Conservation (phyloP, 148 eudicot genomes). For the Vaccinium darrowii region DNA sequence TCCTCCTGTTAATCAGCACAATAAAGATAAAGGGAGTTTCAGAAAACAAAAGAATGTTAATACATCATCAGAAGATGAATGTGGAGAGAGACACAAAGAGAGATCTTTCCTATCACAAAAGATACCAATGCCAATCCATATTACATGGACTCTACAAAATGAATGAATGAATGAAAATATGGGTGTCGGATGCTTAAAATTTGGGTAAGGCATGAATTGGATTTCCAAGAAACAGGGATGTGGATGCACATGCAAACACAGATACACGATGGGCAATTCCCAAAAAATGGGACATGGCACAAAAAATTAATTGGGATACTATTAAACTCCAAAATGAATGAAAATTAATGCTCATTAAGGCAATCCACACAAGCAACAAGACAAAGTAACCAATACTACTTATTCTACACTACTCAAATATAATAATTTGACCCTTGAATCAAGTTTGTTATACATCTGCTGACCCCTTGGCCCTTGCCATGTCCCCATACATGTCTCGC, state of each 20-base stretch:
- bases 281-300: background rate
- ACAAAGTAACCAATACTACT: background rate
- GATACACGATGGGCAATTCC: background rate
- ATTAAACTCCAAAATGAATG: background rate
- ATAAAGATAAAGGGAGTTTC: background rate
- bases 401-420: background rate
- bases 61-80: background rate
- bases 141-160: background rate
- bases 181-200: background rate
- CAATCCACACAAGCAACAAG: background rate
- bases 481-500: background rate
- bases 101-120: background rate
- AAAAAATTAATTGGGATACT: background rate
- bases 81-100: background rate
- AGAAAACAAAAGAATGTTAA: background rate
- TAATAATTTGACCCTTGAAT: background rate
- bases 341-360: background rate
- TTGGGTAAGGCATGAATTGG: background rate
- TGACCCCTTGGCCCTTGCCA: background rate
- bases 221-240: background rate
- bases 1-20: constrained; percentile 51
- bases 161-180: background rate
- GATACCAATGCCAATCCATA: background rate
- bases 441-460: background rate
- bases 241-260: background rate